Conservation (phyloP, 2,329 filamentous ascomycete species). For the Diaporthe humulicola region DNA sequence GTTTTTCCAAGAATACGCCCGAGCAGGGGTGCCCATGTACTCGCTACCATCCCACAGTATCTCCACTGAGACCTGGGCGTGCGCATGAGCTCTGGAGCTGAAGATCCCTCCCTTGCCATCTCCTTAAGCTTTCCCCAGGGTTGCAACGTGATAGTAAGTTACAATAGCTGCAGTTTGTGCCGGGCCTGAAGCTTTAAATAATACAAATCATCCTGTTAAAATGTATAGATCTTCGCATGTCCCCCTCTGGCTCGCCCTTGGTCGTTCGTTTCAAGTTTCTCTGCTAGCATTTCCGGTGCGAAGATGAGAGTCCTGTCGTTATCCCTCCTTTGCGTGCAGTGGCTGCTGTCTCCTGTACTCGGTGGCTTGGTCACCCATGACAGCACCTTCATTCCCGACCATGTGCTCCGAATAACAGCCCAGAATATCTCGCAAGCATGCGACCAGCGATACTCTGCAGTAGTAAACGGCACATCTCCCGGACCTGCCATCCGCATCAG, state of each 20-base stretch:
- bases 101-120: constrained; percentile 27
- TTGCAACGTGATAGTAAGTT: constrained; percentile 14
- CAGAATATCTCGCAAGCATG: constrained; percentile 58
- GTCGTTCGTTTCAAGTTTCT: background rate
- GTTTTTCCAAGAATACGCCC: background rate
- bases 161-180: background rate
- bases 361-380: constrained; percentile 43
- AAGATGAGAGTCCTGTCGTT: constrained; percentile 26
- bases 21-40: constrained; percentile 8
- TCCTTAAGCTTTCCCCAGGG: constrained; percentile 23
- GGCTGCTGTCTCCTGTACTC: constrained; percentile 19
- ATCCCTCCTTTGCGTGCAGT: constrained; percentile 25
- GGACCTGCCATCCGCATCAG: constrained; percentile 62
- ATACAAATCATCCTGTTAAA: constrained; percentile 1
- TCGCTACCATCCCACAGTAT: background rate
- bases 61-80: background rate
- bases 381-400: constrained; percentile 54
- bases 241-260: background rate
- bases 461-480: constrained; percentile 67
- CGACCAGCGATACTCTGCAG: constrained; percentile 54
- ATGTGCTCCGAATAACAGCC: constrained; percentile 60
- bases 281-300: background rate
- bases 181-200: constrained; percentile 3
- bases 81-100: constrained; percentile 23
- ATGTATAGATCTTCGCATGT: background rate